These are phyloP conservation scores for Wallacemonas collosoma DNA, from an alignment of 208 protist species.

Conservation along the genomic window DNA sequence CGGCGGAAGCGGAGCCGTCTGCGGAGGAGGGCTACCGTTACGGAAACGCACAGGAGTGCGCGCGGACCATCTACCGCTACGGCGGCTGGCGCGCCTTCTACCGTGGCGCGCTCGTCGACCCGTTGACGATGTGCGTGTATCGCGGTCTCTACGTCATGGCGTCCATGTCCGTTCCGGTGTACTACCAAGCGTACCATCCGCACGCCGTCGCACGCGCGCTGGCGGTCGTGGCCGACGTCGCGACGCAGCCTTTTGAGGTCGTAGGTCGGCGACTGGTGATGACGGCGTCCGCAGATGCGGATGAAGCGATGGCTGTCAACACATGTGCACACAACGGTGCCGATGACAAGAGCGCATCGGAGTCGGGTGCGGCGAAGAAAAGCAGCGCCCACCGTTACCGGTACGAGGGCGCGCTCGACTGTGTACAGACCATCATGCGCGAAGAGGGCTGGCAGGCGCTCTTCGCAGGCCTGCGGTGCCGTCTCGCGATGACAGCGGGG, in stretches of 20 bases:
- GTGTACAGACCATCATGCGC: conserved; percentile 59
- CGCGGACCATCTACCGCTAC: conserved; percentile 43
- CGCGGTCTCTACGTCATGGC: conserved; percentile 57
- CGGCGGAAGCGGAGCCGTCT: conserved; percentile 5
- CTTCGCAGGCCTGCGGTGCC: conserved; percentile 50
- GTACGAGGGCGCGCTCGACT: conserved; percentile 67
- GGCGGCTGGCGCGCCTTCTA: conserved; percentile 79
- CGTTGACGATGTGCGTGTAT: conserved; percentile 67
- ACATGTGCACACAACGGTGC: not conserved
- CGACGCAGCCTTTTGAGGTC: conserved; percentile 84
- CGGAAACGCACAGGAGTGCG: conserved; percentile 50
- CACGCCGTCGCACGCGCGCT: conserved; percentile 53
- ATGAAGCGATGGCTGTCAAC: conserved; percentile 1
- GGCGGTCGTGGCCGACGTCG: conserved; percentile 56
- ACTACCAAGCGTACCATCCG: conserved; percentile 46
- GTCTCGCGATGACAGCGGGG: conserved; percentile 12
- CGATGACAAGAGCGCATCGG: not conserved
- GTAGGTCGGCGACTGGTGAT: conserved; percentile 72
- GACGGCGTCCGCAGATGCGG: conserved; percentile 58
- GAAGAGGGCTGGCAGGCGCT: conserved; percentile 78
- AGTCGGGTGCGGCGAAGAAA: not conserved
- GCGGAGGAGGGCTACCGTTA: conserved; percentile 68
- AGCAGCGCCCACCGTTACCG: conserved; percentile 10
- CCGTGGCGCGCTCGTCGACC: conserved; percentile 55
- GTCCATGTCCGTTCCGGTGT: conserved; percentile 34